These are phyloP conservation scores for Eimeria brunetti DNA, from an alignment of 169 alveolate species.

Conservation along the genomic window DNA sequence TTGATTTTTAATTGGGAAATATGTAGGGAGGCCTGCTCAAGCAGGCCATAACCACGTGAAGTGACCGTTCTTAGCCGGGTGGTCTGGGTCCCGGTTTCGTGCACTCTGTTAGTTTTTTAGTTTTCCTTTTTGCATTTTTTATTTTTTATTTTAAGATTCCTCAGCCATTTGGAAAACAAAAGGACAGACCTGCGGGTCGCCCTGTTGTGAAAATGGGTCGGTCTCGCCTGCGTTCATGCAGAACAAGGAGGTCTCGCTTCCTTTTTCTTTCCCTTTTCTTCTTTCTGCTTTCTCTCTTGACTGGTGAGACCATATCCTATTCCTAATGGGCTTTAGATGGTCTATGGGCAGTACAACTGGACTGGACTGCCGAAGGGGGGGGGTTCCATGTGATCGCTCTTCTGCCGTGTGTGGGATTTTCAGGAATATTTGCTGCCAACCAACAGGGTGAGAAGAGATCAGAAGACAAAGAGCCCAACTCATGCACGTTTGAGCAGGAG, in stretches of 20 bases:
- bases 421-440: background rate
- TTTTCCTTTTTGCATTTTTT: background rate
- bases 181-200: background rate
- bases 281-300: background rate
- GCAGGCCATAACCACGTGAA: background rate
- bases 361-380: background rate
- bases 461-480: background rate
- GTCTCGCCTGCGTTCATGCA: background rate
- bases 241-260: background rate
- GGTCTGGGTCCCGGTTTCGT: background rate
- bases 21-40: background rate
- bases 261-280: background rate
- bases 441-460: background rate
- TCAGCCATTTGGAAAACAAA: background rate
- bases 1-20: background rate
- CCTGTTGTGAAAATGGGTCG: background rate
- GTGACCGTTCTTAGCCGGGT: constrained; percentile 32
- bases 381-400: background rate
- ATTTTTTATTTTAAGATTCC: background rate
- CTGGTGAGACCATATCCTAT: background rate
- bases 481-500: background rate
- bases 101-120: background rate
- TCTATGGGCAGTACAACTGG: background rate
- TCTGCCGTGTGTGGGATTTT: background rate
- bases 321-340: background rate